Conservation (phyloP, 805 yeast species). For the Millerago galiae region DNA sequence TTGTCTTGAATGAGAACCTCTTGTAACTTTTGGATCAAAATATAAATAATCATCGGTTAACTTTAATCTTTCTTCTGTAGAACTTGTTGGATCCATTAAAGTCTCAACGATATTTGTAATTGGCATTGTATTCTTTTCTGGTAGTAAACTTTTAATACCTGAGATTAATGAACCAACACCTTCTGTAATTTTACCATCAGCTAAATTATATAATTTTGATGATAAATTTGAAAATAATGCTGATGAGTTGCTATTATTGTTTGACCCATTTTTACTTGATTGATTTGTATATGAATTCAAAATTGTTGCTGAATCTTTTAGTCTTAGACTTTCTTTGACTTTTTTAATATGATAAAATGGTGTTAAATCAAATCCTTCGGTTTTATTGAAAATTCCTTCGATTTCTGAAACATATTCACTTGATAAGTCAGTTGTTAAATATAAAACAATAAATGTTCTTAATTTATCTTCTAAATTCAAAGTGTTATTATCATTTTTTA, state of each 20-base stretch:
- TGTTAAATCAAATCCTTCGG: constrained; percentile 52
- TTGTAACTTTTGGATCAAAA: constrained; percentile 77
- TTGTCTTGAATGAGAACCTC: constrained; percentile 86
- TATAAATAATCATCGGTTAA: constrained; percentile 85
- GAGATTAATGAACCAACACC: constrained; percentile 87
- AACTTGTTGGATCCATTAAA: constrained; percentile 73
- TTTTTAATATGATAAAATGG: constrained; percentile 65
- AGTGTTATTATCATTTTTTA: constrained; percentile 41
- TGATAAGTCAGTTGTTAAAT: constrained; percentile 45
- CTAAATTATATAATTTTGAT: constrained; percentile 69
- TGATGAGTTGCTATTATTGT: constrained; percentile 29
- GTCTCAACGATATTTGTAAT: constrained; percentile 88
- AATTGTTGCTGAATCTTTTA: constrained; percentile 35
- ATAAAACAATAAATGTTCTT: constrained; percentile 80
- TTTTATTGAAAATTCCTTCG: constrained; percentile 50
- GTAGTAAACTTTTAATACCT: constrained; percentile 79
- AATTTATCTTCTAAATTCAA: constrained; percentile 76
- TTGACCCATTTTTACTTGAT: constrained; percentile 14
- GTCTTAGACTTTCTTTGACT: constrained; percentile 68
- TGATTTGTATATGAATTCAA: constrained; percentile 28
- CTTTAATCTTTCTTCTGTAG: constrained; percentile 55
- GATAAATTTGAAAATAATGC: constrained; percentile 70
- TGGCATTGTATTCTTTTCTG: constrained; percentile 83
- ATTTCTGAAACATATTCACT: constrained; percentile 50
- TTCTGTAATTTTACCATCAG: constrained; percentile 77